phyloP scores from a whole-genome alignment of 129 eudicot genomes.

The Flaveria ramosissima region DNA sequence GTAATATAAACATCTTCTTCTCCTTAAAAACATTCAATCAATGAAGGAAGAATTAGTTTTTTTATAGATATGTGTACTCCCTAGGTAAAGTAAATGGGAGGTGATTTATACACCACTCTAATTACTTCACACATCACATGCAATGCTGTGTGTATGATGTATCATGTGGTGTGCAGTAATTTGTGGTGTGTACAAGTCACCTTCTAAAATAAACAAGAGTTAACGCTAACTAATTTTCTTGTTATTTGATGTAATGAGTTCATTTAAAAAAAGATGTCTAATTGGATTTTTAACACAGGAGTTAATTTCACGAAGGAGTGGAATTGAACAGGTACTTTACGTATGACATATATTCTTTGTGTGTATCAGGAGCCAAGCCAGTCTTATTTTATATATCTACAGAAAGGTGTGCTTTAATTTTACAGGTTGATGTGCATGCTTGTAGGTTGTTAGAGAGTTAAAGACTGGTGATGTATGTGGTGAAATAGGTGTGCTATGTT shows the following conservation, averaged over 20 bases:
- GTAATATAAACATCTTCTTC: constrained; percentile 35
- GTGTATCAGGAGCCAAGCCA: neutral
- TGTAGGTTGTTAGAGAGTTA: constrained; percentile 54
- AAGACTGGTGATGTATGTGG: constrained; percentile 70
- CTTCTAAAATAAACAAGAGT: neutral
- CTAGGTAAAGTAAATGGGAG: neutral
- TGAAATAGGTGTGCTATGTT: constrained; percentile 74
- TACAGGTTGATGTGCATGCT: constrained; percentile 6
- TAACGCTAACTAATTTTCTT: neutral
- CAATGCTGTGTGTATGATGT: neutral
- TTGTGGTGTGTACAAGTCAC: neutral
- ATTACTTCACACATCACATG: neutral
- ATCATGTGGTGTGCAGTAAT: neutral
- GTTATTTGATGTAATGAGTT: neutral
- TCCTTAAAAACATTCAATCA: neutral
- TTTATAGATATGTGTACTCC: neutral
- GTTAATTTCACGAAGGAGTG: constrained; percentile 45
- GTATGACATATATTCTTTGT: constrained; percentile 12
- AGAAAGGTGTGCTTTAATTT: constrained; percentile 8
- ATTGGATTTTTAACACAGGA: constrained; percentile 49
- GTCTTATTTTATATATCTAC: neutral
- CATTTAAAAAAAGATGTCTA: neutral
- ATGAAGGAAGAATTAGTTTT: neutral
- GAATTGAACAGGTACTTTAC: constrained; percentile 49
- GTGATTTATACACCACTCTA: neutral